These are phyloP conservation scores for Rhodomyrtus psidioides DNA, from an alignment of 441 rosid species.

Conservation along the genomic window DNA sequence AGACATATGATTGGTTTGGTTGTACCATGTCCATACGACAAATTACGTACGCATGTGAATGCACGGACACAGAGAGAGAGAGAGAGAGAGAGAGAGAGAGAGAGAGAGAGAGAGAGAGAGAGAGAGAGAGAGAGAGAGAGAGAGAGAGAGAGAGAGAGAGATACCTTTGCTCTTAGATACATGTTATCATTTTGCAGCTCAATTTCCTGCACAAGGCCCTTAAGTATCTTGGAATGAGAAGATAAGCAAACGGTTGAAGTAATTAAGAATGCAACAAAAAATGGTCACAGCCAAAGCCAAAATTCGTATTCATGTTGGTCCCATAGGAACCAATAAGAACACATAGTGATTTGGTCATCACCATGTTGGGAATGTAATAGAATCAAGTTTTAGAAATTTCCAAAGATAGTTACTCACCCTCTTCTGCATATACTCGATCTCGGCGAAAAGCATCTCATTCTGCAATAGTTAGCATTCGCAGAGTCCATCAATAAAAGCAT, in stretches of 20 bases:
- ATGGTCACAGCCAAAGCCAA: background rate
- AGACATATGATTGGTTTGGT: background rate
- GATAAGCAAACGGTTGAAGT: background rate
- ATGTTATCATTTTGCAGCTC: constrained; percentile 79
- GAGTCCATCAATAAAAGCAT: background rate
- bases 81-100: background rate
- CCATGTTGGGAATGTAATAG: background rate
- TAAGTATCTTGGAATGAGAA: background rate
- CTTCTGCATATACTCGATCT: constrained; percentile 81
- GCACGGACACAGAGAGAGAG: background rate
- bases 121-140: background rate
- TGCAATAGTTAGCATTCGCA: constrained; percentile 10
- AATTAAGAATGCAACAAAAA: background rate
- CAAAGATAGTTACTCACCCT: constrained; percentile 37
- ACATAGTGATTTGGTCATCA: background rate
- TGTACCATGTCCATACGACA: background rate
- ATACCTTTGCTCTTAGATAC: constrained; percentile 67
- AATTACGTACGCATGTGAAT: background rate
- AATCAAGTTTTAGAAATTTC: background rate
- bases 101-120: background rate
- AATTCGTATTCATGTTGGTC: no score
- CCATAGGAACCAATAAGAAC: background rate
- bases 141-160: background rate
- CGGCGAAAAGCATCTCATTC: constrained; percentile 65
- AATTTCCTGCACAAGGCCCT: constrained; percentile 48